Evolutionary conservation across 768 basidiomycete species (phyloP).

Genomic region (Thelephora ganbajun): DNA sequence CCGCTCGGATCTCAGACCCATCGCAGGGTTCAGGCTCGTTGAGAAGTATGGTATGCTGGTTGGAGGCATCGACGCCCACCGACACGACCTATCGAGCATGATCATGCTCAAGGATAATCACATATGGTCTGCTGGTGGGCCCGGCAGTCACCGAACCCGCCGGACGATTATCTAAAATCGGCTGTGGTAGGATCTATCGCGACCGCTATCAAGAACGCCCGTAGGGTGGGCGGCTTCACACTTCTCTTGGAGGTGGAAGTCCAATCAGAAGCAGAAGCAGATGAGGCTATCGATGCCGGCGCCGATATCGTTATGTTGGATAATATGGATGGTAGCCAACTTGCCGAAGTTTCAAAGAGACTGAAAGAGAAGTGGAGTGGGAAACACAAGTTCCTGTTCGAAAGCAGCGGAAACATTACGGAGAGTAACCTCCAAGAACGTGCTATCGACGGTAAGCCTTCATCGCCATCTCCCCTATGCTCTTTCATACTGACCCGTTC

Average conservation of each 20-base stretch:
- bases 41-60: conserved; percentile 99
- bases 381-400: conserved; percentile 75
- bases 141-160: not conserved
- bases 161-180: not conserved
- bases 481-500: not conserved
- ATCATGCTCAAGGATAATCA: conserved; percentile 99
- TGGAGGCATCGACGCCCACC: conserved; percentile 90
- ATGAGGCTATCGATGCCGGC: conserved; percentile 94
- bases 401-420: conserved; percentile 92
- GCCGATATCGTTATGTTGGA: conserved; percentile 95
- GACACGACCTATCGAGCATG: conserved; percentile 96
- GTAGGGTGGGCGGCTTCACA: conserved; percentile 83
- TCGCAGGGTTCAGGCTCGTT: conserved; percentile 77
- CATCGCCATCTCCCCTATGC: not conserved
- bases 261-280: conserved; percentile 73
- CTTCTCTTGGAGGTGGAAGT: conserved; percentile 92
- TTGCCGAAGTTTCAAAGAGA: conserved; percentile 50
- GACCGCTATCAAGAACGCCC: conserved; percentile 72
- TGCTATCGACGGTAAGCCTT: conserved; percentile 64
- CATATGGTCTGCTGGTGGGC: conserved; percentile 86
- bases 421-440: conserved; percentile 71
- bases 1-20: not conserved
- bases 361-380: conserved; percentile 73
- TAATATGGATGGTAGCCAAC: conserved; percentile 70
- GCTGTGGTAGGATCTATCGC: conserved; percentile 67